Percentiles rank a stretch among this genome's conserved stretches.
Conservation (phyloP, 2,329 filamentous ascomycete species). For the Achaetomium macrosporum region DNA sequence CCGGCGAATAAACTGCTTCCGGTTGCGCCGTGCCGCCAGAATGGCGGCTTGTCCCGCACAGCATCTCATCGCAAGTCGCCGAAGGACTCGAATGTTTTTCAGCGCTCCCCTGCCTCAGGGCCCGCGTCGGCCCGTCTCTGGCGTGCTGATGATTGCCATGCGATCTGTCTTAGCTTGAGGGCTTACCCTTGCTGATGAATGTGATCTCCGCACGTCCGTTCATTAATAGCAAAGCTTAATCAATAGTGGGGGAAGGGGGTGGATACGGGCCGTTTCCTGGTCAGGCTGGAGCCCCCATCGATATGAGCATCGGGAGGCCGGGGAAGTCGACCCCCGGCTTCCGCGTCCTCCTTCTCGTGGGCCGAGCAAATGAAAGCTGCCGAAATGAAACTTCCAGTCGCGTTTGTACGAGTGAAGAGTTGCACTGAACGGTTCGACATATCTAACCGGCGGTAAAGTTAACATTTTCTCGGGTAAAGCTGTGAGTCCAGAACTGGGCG, state of each 20-base stretch:
- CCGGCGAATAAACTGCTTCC: background rate
- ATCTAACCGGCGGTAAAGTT: no score
- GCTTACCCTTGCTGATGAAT: background rate
- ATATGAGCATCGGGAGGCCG: constrained; percentile 7
- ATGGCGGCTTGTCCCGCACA: background rate
- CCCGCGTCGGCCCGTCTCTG: background rate
- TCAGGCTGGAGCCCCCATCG: constrained; percentile 9
- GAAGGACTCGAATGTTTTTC: background rate
- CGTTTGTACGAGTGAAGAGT: no score
- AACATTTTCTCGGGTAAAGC: no score
- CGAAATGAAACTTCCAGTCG: no score
- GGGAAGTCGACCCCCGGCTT: constrained; percentile 13
- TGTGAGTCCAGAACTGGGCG: no score
- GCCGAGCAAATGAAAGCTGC: background rate
- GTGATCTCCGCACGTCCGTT: background rate
- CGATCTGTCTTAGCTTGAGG: background rate
- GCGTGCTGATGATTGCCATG: background rate
- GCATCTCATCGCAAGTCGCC: background rate
- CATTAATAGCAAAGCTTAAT: no score
- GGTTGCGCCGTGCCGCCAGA: background rate
- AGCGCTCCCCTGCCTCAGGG: background rate
- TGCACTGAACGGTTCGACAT: no score
- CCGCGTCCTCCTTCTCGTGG: constrained; percentile 6
- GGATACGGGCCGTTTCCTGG: constrained; percentile 9
- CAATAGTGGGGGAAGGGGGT: background rate